A percentile compares a stretch with the other conserved stretches of the same genome.
phyloP scores from a whole-genome alignment of 1,284 basidiomycete genomes.

The Takashimella tepidaria region DNA sequence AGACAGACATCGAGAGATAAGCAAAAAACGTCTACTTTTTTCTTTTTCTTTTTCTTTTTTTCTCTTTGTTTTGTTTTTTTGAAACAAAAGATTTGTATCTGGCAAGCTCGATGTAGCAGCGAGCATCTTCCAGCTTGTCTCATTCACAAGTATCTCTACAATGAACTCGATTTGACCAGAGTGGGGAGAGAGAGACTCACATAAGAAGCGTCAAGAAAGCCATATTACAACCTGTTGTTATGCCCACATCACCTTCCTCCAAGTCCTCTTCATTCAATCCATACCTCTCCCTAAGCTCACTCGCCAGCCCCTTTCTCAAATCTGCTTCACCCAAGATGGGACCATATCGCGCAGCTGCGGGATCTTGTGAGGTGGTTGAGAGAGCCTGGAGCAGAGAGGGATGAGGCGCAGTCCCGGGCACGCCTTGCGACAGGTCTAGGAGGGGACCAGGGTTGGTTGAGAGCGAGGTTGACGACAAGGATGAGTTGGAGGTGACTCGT shows the following conservation, averaged over 20 bases:
- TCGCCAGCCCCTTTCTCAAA: conserved; percentile 57
- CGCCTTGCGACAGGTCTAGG: conserved; percentile 68
- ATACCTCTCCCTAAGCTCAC: conserved; percentile 65
- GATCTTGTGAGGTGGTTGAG: conserved; percentile 51
- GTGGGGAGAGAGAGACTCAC: no score
- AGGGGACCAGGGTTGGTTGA: conserved; percentile 47
- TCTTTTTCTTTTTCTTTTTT: no score
- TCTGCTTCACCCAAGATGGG: conserved; percentile 60
- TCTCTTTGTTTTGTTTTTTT: no score
- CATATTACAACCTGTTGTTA: conserved; percentile 49
- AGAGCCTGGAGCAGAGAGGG: conserved; percentile 55
- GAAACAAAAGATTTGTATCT: no score
- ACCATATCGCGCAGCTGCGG: conserved; percentile 57
- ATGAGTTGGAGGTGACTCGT: conserved; percentile 78
- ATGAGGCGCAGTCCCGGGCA: conserved; percentile 64
- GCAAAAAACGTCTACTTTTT: no score
- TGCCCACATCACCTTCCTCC: conserved; percentile 18
- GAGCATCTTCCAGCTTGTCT: no score
- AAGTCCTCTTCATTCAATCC: conserved; percentile 30
- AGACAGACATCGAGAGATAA: no score
- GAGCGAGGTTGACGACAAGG: conserved; percentile 58
- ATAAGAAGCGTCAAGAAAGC: conserved; percentile 39
- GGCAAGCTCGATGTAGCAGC: no score
- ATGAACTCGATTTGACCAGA: no score
- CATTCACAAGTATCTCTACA: no score